Base-by-base conservation (phyloP, 2,329 filamentous ascomycete species). In the Chaetomium olivaceum region DNA sequence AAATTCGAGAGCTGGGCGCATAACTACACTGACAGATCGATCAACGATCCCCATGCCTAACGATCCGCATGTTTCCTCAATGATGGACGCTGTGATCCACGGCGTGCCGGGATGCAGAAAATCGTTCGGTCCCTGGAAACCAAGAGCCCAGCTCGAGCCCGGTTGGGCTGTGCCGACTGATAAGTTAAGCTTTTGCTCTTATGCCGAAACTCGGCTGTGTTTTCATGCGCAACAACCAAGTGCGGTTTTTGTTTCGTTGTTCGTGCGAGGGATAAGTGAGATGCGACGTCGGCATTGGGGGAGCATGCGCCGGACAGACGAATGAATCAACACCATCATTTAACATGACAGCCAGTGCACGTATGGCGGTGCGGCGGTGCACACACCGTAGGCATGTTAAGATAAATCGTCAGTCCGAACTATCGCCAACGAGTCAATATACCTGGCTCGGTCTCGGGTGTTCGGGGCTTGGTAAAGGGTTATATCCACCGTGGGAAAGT, bases 131-230 rank as follows among this genome's bases (percentile, higher is more conserved):
- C 58, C 21, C 43, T 23, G 57, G 36, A 36, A 58, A 64, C 68
- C 65, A 52, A 69, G 68, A 65, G 60, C 58, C 58, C 54, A 65
- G 58, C 60, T 50, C 68, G 68, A 65, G 60, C 58, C 58, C 54
- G 66, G 58, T 61, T 50, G 51, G 12, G 39, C 57, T 69, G 67
- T 69, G 69, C 69, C 69, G 58, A 54, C 29, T 58, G 67, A 68
- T 16, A 23, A 11, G 43, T n/a, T 27, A 51, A 58, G 31, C 39
- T 62, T 33, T 29, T 23, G 59, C 16, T 31, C 2, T 60, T 31
- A 62, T 62, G 61, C 59, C 63, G 60, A 67, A 63, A 51, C 61
- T 58, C 54, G 61, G 64, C 59, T 61, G 61, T 46, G 58, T 62
- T 23, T 64, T 67, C 54, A 63, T 64, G 61, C 65, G 46, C 48